A percentile compares a stretch with the other conserved stretches of the same genome.
Conservation (phyloP, 176 grass and related monocot species). For the Paspalum notatum region DNA sequence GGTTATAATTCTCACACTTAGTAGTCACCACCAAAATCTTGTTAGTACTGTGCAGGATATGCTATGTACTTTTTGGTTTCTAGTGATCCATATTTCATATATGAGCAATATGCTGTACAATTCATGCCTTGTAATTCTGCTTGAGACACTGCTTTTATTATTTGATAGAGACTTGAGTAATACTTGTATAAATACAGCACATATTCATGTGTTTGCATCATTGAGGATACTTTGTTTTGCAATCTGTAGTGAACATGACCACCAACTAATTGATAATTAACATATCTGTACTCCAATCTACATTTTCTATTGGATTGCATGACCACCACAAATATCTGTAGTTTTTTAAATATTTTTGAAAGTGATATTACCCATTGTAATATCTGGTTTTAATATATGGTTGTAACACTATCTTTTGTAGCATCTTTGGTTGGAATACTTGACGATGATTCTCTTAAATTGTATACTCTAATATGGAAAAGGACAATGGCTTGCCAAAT, state of each 20-base stretch:
- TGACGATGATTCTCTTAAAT: constrained; percentile 82
- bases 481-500: constrained; percentile 93
- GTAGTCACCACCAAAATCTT: constrained; percentile 14
- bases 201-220: neutral
- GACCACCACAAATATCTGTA: neutral
- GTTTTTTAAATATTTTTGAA: constrained; percentile 7
- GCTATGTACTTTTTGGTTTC: constrained; percentile 10
- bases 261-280: too few species aligned
- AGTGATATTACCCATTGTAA: constrained; percentile 10
- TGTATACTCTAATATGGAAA: constrained; percentile 93
- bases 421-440: constrained; percentile 84
- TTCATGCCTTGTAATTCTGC: constrained; percentile 13
- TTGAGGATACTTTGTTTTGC: constrained; percentile 14
- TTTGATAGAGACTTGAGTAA: constrained; percentile 4
- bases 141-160: constrained; percentile 21
- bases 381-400: constrained; percentile 35
- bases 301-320: constrained; percentile 28
- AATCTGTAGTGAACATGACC: constrained; percentile 14
- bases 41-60: neutral
- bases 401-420: constrained; percentile 48
- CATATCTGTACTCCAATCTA: neutral
- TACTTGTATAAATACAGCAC: neutral
- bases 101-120: constrained; percentile 15
- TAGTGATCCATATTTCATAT: constrained; percentile 2
- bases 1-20: neutral